Evolutionary conservation across 345 rosid genomes (phyloP).

Genomic region (Noccaea caerulescens): DNA sequence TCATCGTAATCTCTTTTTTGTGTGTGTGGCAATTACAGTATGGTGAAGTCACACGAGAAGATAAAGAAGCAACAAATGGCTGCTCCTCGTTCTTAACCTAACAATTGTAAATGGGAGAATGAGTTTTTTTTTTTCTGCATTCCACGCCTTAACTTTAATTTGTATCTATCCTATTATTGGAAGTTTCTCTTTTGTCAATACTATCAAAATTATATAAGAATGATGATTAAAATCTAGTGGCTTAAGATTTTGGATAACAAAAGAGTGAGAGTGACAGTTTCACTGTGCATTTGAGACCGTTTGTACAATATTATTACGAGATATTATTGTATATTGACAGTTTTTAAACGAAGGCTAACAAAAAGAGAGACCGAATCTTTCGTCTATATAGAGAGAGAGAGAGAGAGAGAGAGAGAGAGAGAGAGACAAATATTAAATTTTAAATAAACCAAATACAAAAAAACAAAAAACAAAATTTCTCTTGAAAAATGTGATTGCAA

Average conservation of each 20-base stretch:
- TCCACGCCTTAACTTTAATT: neutral
- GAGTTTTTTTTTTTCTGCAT: neutral
- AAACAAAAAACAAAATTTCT: constrained; percentile 17
- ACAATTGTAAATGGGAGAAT: neutral
- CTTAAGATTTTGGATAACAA: constrained; percentile 26
- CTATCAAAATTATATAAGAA: neutral
- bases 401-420: constrained; percentile 1
- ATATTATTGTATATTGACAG: constrained; percentile 1
- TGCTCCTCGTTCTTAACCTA: constrained; percentile 69
- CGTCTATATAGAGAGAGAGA: neutral
- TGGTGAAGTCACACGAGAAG: constrained; percentile 66
- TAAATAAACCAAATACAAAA: constrained; percentile 6
- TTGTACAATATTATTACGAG: neutral
- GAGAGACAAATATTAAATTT: neutral
- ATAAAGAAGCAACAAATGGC: constrained; percentile 93
- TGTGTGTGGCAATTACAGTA: constrained; percentile 47
- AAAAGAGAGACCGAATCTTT: constrained; percentile 40
- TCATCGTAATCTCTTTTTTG: neutral
- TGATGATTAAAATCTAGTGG: constrained; percentile 36
- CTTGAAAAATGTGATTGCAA: constrained; percentile 19
- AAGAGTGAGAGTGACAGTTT: constrained; percentile 39
- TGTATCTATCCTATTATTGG: neutral
- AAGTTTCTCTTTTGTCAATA: constrained; percentile 35
- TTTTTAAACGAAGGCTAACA: neutral
- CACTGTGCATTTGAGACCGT: constrained; percentile 40